These are phyloP conservation scores for Coleophoma crateriformis DNA, from an alignment of 2,329 filamentous ascomycete genomes.

Conservation along the genomic window DNA sequence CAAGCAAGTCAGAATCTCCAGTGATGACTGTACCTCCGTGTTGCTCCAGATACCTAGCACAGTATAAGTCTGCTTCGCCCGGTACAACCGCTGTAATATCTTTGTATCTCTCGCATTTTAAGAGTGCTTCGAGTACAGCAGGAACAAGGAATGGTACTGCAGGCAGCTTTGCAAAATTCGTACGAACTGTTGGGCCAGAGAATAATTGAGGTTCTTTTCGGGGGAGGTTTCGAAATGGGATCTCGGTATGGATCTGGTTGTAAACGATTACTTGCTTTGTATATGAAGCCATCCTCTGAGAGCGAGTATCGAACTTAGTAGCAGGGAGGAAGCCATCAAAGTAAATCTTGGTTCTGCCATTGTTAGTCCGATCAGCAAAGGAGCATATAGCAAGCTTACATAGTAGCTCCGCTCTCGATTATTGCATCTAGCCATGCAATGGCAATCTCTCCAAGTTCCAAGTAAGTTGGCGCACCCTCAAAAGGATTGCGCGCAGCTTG, in stretches of 20 bases:
- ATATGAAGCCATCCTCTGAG: constrained; percentile 14
- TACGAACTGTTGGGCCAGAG: constrained; percentile 12
- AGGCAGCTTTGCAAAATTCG: constrained; percentile 27
- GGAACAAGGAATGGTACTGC: constrained; percentile 68
- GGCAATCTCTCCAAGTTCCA: constrained; percentile 52
- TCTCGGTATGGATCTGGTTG: constrained; percentile 10
- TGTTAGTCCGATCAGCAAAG: constrained; percentile 5
- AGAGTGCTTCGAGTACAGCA: constrained; percentile 66
- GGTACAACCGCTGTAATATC: constrained; percentile 56
- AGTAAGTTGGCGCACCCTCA: constrained; percentile 54
- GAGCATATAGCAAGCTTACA: constrained; percentile 42
- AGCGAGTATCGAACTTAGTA: constrained; percentile 21
- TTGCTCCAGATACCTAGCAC: constrained; percentile 57
- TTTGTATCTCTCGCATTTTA: constrained; percentile 34
- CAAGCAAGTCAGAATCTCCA: constrained; percentile 80
- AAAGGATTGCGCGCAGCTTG: constrained; percentile 36
- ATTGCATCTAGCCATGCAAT: constrained; percentile 60
- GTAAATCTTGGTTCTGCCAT: constrained; percentile 59
- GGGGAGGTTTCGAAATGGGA: constrained; percentile 9
- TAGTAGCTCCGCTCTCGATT: constrained; percentile 43
- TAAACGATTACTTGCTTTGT: constrained; percentile 20
- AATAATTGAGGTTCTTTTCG: constrained; percentile 17
- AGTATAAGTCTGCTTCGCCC: constrained; percentile 81
- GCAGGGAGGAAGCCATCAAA: constrained; percentile 80
- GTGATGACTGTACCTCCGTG: constrained; percentile 60